Evolutionary conservation across 2,329 filamentous ascomycete genomes (phyloP).

Genomic region (Aspergillus sp.): DNA sequence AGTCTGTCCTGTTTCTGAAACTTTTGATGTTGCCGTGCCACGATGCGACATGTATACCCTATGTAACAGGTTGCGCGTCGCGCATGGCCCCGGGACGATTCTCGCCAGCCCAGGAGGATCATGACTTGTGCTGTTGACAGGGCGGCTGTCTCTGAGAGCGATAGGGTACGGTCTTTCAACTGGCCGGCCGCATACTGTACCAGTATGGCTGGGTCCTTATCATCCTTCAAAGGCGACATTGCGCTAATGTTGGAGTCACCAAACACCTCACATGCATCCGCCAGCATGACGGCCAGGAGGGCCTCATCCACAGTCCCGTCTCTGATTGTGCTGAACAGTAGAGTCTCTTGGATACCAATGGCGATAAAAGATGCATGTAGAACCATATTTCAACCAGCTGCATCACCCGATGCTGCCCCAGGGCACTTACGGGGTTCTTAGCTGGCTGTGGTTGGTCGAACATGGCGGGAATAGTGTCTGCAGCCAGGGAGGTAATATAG

Average conservation of each 20-base stretch:
- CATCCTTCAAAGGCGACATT: constrained; percentile 8
- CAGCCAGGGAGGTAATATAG: no score
- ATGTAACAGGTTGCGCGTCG: constrained; percentile 29
- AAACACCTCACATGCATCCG: constrained; percentile 29
- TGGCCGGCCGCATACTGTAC: no score
- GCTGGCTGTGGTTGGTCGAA: no score
- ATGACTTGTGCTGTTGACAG: no score
- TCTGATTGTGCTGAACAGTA: constrained; percentile 33
- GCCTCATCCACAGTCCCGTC: constrained; percentile 36
- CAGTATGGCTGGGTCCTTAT: constrained; percentile 12
- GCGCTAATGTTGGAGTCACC: constrained; percentile 22
- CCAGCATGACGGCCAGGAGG: constrained; percentile 35
- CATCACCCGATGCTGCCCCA: constrained; percentile 12
- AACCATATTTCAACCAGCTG: constrained; percentile 39
- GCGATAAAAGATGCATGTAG: constrained; percentile 35
- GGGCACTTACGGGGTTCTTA: constrained; percentile 6
- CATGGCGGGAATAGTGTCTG: no score
- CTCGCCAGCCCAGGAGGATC: no score
- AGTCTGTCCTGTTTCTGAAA: constrained; percentile 10
- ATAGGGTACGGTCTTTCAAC: no score
- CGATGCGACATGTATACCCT: constrained; percentile 26
- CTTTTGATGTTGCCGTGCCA: constrained; percentile 27
- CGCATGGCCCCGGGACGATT: no score
- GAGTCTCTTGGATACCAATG: constrained; percentile 38
- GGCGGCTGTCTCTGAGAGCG: no score